Evolutionary conservation across 306 rosid genomes (phyloP), one percentile per base, ranked within the genome.

Genomic region (Hippophae rhamnoides): DNA sequence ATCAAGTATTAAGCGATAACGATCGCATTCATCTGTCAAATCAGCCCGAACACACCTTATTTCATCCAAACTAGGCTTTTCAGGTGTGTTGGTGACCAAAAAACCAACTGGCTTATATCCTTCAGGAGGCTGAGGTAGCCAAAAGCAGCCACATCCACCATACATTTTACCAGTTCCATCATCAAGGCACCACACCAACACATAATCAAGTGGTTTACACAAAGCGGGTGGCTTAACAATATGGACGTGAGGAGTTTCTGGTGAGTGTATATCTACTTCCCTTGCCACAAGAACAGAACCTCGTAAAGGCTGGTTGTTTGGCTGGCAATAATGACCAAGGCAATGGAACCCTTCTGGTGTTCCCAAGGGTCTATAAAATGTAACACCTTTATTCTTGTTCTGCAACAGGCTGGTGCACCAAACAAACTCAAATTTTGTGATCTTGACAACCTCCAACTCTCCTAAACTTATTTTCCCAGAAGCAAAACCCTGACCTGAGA

Each of bases 321-420:
- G 76, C 64, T 85, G 96, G 76, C 92, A 87, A 72, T 78, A 83
- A 74, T 90, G 89, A 58, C 96, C 96, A 62, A 90, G 81, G 59
- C 83, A 61, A 65, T 65, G 82, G 57, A 85, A 90, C 38, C 89
- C 81, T 53, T 79, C 83, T 31, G 98, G 96, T 59, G 87, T 71
- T 58, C 73, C 81, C 12, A 60, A 76, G 9, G 95, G 98, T 71
- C 80, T 78, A 70, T 79, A 90, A 60, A 90, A 87, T 50, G 81
- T 57, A 64, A 78, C 73, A 61, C 75, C 61, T 66, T 79, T 81
- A 26, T 65, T 71, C 56, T 58, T 73, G 70, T 75, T 72, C 55
- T 51, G 62, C n/a, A 70, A 50, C 45, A 27, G 61, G 65, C 62
- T 70, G 77, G 78, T 65, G 62, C 69, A 54, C 89, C 90, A 90